Evolutionary conservation across 1,284 basidiomycete species (phyloP), one percentile per base, ranked within the genome.

Genomic region (Papiliotrema laurentii): DNA sequence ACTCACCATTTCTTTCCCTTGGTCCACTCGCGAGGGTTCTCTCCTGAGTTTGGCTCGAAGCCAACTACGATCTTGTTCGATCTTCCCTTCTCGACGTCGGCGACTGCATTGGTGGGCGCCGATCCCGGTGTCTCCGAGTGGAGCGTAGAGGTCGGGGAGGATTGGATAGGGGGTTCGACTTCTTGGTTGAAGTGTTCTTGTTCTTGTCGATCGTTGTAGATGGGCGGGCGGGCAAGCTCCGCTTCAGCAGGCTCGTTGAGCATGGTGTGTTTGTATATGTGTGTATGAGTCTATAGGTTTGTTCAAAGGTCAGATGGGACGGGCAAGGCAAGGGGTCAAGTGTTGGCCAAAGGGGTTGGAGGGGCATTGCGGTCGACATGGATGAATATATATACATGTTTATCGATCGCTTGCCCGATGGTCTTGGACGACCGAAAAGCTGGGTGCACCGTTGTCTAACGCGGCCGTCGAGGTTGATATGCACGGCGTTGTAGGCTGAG

Each of bases 1-100:
- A 56, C 62, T 54, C 48, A 63, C 67, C 67, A 68, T 52, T 68
- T 68, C 48, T 56, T 55, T 1, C 45, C 53, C 45, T 59, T 61
- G 39, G 53, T 27, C 65, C 65, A 69, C 30, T 66, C 55, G 26
- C 59, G 60, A 1, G 67, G 67, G 43, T 58, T 51, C 52, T 69
- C 67, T 26, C 53, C 55, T 5, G 41, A 46, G 38, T 59, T 59
- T 5, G 51, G 49, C 42, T 61, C 56, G 43, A 65, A 68, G 33
- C 59, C 53, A 30, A 69, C 65, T 18, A 67, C 36, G 26, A 58
- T 63, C 34, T 53, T 47, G 31, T 54, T 50, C 6, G 54, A 53
- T 38, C 52, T 50, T 19, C 47, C 55, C 42, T 59, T 60, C 37
- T 55, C 59, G 9, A 48, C 16, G 16, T 54, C 53, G 1, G 24